These are phyloP conservation scores for Solanum piurae DNA, from an alignment of 257 asterid species.

Conservation along the genomic window DNA sequence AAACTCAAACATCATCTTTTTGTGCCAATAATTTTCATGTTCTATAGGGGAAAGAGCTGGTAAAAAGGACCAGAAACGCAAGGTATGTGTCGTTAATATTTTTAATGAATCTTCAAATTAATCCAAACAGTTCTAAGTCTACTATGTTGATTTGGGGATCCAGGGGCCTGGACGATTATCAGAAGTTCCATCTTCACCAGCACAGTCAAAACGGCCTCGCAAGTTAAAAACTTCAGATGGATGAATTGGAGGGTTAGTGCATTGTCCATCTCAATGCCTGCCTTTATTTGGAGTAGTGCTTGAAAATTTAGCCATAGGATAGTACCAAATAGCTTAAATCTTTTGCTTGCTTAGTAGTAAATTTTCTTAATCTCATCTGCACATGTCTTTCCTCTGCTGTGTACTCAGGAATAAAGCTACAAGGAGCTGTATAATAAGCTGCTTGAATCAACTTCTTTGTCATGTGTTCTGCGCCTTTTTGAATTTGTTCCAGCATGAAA, in stretches of 20 bases:
- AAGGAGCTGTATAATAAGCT: neutral
- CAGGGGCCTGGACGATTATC: slow-evolving; percentile 68
- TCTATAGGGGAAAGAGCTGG: slow-evolving; percentile 62
- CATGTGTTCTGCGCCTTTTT: neutral
- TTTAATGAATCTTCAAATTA: neutral
- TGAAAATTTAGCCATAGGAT: neutral
- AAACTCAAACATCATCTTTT: neutral
- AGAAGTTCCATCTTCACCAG: slow-evolving; percentile 85
- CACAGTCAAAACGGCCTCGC: slow-evolving; percentile 80
- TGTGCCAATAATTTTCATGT: slow-evolving; percentile 1
- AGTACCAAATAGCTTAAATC: neutral
- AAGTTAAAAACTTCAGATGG: slow-evolving; percentile 61
- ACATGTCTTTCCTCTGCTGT: neutral
- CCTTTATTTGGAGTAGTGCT: neutral
- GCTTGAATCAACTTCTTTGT: neutral
- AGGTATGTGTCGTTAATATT: slow-evolving; percentile 28
- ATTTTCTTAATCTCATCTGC: neutral
- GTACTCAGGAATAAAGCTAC: neutral
- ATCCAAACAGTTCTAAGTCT: neutral
- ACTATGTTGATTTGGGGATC: slow-evolving; percentile 5
- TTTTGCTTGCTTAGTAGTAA: neutral
- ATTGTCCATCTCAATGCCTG: neutral
- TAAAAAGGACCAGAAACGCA: slow-evolving; percentile 86
- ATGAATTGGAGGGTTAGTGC: slow-evolving; percentile 3
- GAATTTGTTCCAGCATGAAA: neutral